Evolutionary conservation across 768 basidiomycete genomes (phyloP).

Genomic region (Suillus luteus): DNA sequence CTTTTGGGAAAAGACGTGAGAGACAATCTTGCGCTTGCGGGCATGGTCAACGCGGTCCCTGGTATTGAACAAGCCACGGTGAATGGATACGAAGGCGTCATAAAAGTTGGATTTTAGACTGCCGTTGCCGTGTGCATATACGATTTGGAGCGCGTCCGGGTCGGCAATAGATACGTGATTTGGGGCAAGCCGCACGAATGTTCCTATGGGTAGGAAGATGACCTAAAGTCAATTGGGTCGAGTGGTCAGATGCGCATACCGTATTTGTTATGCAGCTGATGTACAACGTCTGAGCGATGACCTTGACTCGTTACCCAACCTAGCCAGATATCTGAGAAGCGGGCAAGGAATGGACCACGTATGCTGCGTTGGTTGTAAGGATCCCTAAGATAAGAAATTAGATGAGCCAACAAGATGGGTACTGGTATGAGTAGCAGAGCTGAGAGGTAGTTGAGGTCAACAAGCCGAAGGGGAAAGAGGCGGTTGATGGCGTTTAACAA

Average conservation of each 20-base stretch:
- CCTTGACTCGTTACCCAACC: constrained; percentile 65
- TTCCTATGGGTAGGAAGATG: constrained; percentile 41
- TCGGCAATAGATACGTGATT: constrained; percentile 78
- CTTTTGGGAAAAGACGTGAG: constrained; percentile 84
- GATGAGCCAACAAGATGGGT: constrained; percentile 29
- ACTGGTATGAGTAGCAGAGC: constrained; percentile 18
- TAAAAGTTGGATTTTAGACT: constrained; percentile 79
- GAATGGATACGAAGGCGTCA: constrained; percentile 76
- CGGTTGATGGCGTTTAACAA: background rate
- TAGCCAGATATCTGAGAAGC: constrained; percentile 74
- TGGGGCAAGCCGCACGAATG: constrained; percentile 70
- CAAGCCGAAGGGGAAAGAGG: background rate
- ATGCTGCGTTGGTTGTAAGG: constrained; percentile 57
- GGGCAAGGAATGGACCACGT: constrained; percentile 73
- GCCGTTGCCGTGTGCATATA: constrained; percentile 88
- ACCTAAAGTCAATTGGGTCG: background rate
- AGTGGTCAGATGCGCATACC: constrained; percentile 45
- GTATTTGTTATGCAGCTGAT: constrained; percentile 70
- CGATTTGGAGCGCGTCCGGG: constrained; percentile 69
- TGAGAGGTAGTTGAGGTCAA: constrained; percentile 9
- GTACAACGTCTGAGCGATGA: constrained; percentile 74
- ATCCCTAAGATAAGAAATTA: constrained; percentile 57
- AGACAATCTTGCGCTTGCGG: constrained; percentile 89
- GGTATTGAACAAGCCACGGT: constrained; percentile 75
- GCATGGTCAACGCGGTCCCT: constrained; percentile 78